Base-by-base conservation (phyloP, 345 rosid species). In the Gossypium bickii region DNA sequence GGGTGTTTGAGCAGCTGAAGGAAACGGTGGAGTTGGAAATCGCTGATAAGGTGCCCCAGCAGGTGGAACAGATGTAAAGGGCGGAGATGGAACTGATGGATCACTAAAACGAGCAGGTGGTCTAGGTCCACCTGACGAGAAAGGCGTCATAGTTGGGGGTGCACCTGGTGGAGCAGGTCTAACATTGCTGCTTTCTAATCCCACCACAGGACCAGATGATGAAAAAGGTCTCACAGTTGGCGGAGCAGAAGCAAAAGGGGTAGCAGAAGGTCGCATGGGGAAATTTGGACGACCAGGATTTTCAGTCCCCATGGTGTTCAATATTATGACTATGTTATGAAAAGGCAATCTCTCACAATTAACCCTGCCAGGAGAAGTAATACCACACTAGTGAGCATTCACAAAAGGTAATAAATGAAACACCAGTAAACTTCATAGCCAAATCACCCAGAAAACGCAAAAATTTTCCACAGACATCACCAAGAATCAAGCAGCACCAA, bases 231-330 rank as follows among this genome's bases (percentile, higher is more conserved):
- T 79, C 44, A 76, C 80, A 11, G 85, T 72, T 2, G 91, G 93
- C 18, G 93, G 88, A 69, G 88, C 81, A 75, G 92, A 77, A 47
- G 93, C 85, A 77, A 89, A 92, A 17, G 98, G 94, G 7, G 89
- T 62, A 29, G 86, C n/a, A 2, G 87, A 67, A 77, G 92, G 86
- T 69, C 90, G 80, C 65, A 80, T 76, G 68, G 90, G 89, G 75
- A 86, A 83, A 77, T 76, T 85, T 3, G 92, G 88, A 81, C 83
- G 89, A 53, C 89, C 87, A 13, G 86, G 87, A 66, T 92, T 88
- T 73, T 92, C 91, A 59, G 88, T 83, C 76, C 86, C 88, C 97
- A 94, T 92, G 63, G 77, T 27, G 75, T 80, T 57, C 72, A 78
- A 56, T 60, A 38, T 44, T 49, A 77, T 4, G 11, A 57, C 25